Evolutionary conservation across 768 basidiomycete species (phyloP), one percentile per base, ranked within the genome.

Genomic region (Mycena epipterygia): DNA sequence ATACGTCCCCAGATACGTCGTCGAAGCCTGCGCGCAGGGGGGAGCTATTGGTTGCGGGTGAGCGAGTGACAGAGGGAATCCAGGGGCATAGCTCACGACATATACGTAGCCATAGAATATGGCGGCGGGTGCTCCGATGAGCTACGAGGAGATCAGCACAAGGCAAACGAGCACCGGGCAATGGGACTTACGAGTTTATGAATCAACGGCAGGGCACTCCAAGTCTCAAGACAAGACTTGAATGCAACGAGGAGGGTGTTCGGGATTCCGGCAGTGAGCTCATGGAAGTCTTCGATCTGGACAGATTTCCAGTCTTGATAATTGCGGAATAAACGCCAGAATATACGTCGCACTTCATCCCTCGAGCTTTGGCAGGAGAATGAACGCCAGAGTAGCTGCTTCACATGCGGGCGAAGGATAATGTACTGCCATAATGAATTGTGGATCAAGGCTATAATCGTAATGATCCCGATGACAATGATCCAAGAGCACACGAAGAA

Each of bases 81-180:
- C 21, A 25, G 21, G 35, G 14, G 35, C 14, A 39, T 5, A 23
- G 39, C 44, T 46, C 35, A 62, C 60, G 33, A 49, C 5, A 35
- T 44, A 32, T 42, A 35, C 35, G 59, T 32, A 49, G 60, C 29
- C 32, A 14, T 62, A 62, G 19, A 62, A 49, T n/a, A 49, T 27
- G 21, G 19, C n/a, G 17, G 33, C 46, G 19, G 60, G 60, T 1
- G 48, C 60, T 5, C 21, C 48, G 33, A 62, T 51, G 33, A 62
- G 32, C 60, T 62, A 14, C 0, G 44, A 6, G 23, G 16, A 32
- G 35, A 41, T 25, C 32, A 35, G 19, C 5, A 25, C n/a, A 29
- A 13, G 41, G 19, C 39, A 58, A 30, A 13, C 14, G 7, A 21
- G 27, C 21, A 21, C 6, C 7, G 17, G 14, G 19, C 3, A 9